Percentiles rank a stretch among this genome's conserved stretches.
Conservation (phyloP, 2,329 filamentous ascomycete genomes). For the Fusarium cicatricum region DNA sequence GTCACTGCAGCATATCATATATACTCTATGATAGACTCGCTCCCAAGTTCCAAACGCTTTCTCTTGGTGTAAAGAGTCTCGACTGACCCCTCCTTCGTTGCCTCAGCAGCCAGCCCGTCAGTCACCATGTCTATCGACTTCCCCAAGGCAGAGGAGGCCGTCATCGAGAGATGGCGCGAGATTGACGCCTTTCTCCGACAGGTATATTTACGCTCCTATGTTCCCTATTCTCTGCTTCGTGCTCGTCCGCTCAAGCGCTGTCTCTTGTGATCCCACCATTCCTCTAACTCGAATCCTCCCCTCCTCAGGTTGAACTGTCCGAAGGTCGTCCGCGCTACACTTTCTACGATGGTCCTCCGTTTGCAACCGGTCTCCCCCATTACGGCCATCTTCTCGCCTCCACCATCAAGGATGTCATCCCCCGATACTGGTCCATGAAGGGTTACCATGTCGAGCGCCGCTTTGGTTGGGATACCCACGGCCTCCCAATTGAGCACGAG, state of each 20-base stretch:
- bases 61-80: constrained; percentile 1
- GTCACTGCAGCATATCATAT: not conserved
- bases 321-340: constrained; percentile 85
- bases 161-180: constrained; percentile 87
- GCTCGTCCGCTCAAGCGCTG: not conserved
- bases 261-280: not conserved
- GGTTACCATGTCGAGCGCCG: constrained; percentile 90
- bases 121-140: constrained; percentile 85
- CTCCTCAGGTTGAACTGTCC: constrained; percentile 73
- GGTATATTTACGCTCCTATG: constrained; percentile 52
- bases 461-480: constrained; percentile 96
- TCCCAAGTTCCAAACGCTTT: not conserved
- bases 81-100: constrained; percentile 17
- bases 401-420: constrained; percentile 97
- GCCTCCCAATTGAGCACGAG: constrained; percentile 94
- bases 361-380: constrained; percentile 75
- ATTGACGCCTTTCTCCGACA: constrained; percentile 91
- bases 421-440: constrained; percentile 97
- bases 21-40: not conserved
- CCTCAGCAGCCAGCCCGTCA: constrained; percentile 19
- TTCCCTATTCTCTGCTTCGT: not conserved
- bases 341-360: constrained; percentile 91
- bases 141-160: constrained; percentile 86
- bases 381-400: constrained; percentile 83
- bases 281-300: constrained; percentile 9